These are phyloP conservation scores for Escallonia herrerae DNA, from an alignment of 129 eudicot genomes.

Conservation along the genomic window DNA sequence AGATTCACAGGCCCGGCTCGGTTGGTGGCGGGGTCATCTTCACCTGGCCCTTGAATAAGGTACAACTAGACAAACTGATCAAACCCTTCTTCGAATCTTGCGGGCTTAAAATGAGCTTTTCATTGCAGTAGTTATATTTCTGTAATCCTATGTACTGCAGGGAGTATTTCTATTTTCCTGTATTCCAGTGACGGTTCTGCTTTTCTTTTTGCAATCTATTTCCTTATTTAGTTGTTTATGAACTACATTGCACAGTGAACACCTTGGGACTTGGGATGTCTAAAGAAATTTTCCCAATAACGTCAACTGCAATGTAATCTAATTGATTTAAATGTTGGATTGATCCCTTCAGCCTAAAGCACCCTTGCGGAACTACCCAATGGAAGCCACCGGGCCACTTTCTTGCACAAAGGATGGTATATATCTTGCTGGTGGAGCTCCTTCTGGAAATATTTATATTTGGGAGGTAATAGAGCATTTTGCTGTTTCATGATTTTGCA, in stretches of 20 bases:
- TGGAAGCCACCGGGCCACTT: slow-evolving; percentile 40
- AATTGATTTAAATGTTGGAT: neutral
- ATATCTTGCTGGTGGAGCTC: slow-evolving; percentile 45
- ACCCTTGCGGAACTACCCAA: slow-evolving; percentile 24
- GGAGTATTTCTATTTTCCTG: no score
- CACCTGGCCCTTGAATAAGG: slow-evolving; percentile 48
- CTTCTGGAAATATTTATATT: slow-evolving; percentile 37
- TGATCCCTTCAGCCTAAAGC: slow-evolving; percentile 27
- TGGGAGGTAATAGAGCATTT: slow-evolving; percentile 35
- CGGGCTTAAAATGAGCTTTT: no score
- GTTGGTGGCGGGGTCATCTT: slow-evolving; percentile 44
- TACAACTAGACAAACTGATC: neutral
- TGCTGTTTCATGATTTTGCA: no score
- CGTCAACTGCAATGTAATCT: neutral
- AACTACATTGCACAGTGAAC: no score
- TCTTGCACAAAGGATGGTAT: slow-evolving; percentile 37
- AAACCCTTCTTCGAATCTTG: no score
- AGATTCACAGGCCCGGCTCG: slow-evolving; percentile 38
- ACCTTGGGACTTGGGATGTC: no score
- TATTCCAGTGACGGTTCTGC: no score
- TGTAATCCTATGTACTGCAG: no score
- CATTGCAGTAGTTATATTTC: no score
- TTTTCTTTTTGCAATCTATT: no score
- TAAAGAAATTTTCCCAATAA: no score
- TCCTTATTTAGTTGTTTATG: no score